Evolutionary conservation across 148 eudicot species (phyloP).

Genomic region (Drosera capensis): DNA sequence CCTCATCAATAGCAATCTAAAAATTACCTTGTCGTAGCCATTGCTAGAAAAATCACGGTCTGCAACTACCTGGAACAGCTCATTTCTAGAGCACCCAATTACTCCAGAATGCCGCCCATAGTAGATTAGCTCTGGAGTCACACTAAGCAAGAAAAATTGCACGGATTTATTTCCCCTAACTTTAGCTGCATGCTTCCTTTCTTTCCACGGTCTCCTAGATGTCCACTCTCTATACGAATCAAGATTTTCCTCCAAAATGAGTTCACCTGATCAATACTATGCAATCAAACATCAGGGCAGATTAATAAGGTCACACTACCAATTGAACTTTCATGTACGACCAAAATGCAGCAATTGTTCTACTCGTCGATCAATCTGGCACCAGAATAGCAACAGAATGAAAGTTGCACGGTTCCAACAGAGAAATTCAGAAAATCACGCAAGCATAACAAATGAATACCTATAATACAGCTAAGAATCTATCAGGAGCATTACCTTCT

Average conservation of each 20-base stretch:
- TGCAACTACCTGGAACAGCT: constrained; percentile 22
- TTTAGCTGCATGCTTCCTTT: constrained; percentile 65
- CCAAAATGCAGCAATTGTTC: too few species aligned
- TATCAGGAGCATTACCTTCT: constrained; percentile 21
- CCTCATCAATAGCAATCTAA: not conserved
- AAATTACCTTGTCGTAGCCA: constrained; percentile 81
- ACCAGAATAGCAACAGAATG: too few species aligned
- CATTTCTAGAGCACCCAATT: constrained; percentile 46
- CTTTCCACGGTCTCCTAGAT: constrained; percentile 80
- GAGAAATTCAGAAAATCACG: too few species aligned
- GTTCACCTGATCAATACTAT: constrained; percentile 30
- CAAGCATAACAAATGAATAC: too few species aligned
- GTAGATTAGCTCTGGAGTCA: constrained; percentile 67
- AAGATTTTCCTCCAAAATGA: constrained; percentile 18
- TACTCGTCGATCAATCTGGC: too few species aligned
- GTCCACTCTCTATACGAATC: constrained; percentile 65
- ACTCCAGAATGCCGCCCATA: constrained; percentile 88
- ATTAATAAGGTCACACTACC: not conserved
- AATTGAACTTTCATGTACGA: not conserved
- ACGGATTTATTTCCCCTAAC: constrained; percentile 22
- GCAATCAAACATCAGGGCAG: constrained; percentile 8
- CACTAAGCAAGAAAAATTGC: constrained; percentile 9
- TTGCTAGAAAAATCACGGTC: constrained; percentile 20
- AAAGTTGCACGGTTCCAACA: too few species aligned
- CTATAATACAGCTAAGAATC: too few species aligned